These are phyloP conservation scores for Glarea lozoyensis DNA, from an alignment of 495 filamentous ascomycete genomes.

Conservation along the genomic window DNA sequence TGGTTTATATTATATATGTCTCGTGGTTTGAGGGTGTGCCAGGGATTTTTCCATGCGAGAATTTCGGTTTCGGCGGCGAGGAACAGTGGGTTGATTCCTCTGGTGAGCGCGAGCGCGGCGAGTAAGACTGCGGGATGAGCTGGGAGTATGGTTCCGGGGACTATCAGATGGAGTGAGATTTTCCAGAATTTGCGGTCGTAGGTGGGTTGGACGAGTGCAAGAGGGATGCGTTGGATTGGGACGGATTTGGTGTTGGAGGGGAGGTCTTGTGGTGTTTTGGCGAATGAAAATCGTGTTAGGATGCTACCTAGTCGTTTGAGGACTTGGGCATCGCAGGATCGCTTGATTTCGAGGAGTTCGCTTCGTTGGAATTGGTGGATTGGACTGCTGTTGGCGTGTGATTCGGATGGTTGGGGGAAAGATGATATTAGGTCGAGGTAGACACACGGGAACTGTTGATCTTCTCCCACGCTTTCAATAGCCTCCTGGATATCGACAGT, in stretches of 20 bases:
- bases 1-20: slow-evolving; percentile 38
- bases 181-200: slow-evolving; percentile 31
- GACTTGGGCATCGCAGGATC: slow-evolving; percentile 33
- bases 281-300: slow-evolving; percentile 33
- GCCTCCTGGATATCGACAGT: slow-evolving; percentile 29
- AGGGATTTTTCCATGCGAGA: slow-evolving; percentile 25
- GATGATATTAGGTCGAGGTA: slow-evolving; percentile 35
- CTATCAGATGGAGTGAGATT: slow-evolving; percentile 32
- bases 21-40: slow-evolving; percentile 33
- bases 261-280: slow-evolving; percentile 27
- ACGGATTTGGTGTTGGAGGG: slow-evolving; percentile 29
- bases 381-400: slow-evolving; percentile 4
- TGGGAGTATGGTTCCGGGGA: slow-evolving; percentile 34
- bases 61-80: slow-evolving; percentile 30
- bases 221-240: slow-evolving; percentile 26
- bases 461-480: slow-evolving; percentile 33
- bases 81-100: slow-evolving; percentile 31
- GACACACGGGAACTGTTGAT: slow-evolving; percentile 39
- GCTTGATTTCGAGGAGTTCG: slow-evolving; percentile 36
- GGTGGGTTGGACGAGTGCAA: slow-evolving; percentile 25
- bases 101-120: slow-evolving; percentile 33
- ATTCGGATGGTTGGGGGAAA: slow-evolving; percentile 18
- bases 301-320: slow-evolving; percentile 32
- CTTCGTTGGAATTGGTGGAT: slow-evolving; percentile 25
- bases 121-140: slow-evolving; percentile 32